Base-by-base conservation (phyloP, 768 basidiomycete species). In the Amanita fuliginea region DNA sequence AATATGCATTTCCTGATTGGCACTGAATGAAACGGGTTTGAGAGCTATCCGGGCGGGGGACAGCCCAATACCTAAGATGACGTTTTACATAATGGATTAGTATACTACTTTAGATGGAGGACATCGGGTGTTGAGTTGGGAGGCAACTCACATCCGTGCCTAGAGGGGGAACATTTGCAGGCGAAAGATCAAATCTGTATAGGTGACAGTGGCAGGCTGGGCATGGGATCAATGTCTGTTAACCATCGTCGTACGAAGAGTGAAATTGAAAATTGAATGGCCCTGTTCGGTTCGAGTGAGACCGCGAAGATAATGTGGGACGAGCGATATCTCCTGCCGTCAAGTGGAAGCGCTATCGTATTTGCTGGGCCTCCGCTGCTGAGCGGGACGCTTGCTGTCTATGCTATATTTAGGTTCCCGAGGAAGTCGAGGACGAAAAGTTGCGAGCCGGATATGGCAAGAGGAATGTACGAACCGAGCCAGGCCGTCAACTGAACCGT, bases 351-450 rank as follows among this genome's bases (percentile, higher is more conserved):
- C 28, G 30, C 10, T 19, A 28, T 19, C 36, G 16, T 22, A 21
- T 36, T 4, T 10, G 8, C 21, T 18, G 14, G 22, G 22, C 22
- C 6, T 36, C 34, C 35, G 35, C 37, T 33, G 16, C 19, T 13
- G 7, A 4, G 14, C 9, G 11, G 41, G 22, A 14, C 14, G 36
- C 16, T 21, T 16, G 47, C 39, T 46, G 37, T 26, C 10, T 34
- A 43, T 16, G 4, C 60, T 56, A 58, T 54, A 56, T 53, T 57
- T 59, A 56, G 59, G 32, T 48, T 9, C 57, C n/a, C 62, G 59
- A 64, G 60, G 60, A 32, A 61, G 56, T 28, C 49, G 41, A 54
- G 22, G 36, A 39, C 35, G 35, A 33, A 24, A 26, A 11, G 13
- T 24, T 18, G 13, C 11, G 22, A 6, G 13, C 47, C 40, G 33